Percentiles rank a stretch among this genome's conserved stretches.
These are phyloP conservation scores for Leishmania amazonensis DNA, from an alignment of 208 protist genomes.

Conservation along the genomic window DNA sequence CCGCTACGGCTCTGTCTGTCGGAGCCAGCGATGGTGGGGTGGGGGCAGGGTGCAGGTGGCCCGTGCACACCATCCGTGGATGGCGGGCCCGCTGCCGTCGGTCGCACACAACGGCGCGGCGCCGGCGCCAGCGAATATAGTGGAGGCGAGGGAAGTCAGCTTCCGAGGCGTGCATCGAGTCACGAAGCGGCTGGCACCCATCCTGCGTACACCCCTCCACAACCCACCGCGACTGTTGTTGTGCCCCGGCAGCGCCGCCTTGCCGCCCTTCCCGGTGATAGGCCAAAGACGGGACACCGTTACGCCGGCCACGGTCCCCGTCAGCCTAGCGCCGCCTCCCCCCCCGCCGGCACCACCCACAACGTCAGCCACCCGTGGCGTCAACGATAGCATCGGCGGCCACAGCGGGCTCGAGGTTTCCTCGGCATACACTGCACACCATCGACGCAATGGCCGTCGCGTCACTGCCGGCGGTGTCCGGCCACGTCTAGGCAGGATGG, in stretches of 20 bases:
- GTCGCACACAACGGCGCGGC: background rate
- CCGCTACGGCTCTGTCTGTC: conserved; percentile 3
- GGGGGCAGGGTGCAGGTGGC: background rate
- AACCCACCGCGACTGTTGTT: background rate
- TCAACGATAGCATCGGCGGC: background rate
- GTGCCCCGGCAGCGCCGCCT: background rate
- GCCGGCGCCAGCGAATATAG: background rate
- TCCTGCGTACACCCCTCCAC: background rate
- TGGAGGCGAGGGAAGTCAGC: background rate
- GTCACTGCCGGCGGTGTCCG: background rate
- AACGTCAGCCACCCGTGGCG: background rate
- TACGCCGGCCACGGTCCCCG: background rate
- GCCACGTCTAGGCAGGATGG: background rate
- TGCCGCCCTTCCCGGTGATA: background rate
- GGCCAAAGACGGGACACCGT: no score
- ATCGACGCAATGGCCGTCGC: background rate
- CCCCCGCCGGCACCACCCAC: background rate
- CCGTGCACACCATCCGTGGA: background rate
- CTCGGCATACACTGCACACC: background rate
- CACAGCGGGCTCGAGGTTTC: background rate
- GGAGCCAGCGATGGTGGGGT: background rate
- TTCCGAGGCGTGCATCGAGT: background rate
- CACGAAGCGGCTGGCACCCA: background rate
- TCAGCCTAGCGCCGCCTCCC: background rate
- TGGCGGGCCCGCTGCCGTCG: background rate